phyloP scores from a whole-genome alignment of 169 alveolate genomes.

The Eimeria acervulina region DNA sequence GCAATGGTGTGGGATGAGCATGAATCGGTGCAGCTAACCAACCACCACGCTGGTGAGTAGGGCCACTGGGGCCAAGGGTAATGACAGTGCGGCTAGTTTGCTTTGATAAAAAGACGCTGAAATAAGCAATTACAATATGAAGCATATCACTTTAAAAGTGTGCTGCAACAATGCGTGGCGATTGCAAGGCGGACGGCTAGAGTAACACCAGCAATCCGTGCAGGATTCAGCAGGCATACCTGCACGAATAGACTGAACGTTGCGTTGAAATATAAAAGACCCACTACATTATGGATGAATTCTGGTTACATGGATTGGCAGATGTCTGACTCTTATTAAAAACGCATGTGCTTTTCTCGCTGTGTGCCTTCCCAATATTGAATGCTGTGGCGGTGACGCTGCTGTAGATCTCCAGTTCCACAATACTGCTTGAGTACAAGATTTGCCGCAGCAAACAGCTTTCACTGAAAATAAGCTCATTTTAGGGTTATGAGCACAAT shows the following conservation, averaged over 20 bases:
- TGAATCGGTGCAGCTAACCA: constrained; percentile 18
- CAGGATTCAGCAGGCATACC: background rate
- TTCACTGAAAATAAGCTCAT: too few relatives aligned
- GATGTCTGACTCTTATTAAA: too few relatives aligned
- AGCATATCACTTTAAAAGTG: background rate
- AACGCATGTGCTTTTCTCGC: too few relatives aligned
- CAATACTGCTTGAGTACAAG: too few relatives aligned
- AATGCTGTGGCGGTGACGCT: too few relatives aligned
- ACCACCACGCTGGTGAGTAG: background rate
- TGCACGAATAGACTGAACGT: background rate
- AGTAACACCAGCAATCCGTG: background rate
- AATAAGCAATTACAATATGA: background rate
- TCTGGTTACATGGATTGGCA: too few relatives aligned
- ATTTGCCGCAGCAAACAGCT: too few relatives aligned
- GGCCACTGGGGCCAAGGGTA: background rate
- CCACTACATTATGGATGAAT: background rate
- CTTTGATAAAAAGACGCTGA: background rate
- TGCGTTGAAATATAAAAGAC: background rate
- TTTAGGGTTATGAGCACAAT: too few relatives aligned
- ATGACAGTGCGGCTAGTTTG: background rate
- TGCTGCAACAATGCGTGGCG: background rate
- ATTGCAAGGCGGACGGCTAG: background rate
- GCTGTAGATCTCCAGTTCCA: too few relatives aligned
- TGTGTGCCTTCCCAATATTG: too few relatives aligned
- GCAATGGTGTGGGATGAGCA: background rate